Evolutionary conservation across 805 yeast species (phyloP).

Genomic region (Starmerella ratchasimensis): DNA sequence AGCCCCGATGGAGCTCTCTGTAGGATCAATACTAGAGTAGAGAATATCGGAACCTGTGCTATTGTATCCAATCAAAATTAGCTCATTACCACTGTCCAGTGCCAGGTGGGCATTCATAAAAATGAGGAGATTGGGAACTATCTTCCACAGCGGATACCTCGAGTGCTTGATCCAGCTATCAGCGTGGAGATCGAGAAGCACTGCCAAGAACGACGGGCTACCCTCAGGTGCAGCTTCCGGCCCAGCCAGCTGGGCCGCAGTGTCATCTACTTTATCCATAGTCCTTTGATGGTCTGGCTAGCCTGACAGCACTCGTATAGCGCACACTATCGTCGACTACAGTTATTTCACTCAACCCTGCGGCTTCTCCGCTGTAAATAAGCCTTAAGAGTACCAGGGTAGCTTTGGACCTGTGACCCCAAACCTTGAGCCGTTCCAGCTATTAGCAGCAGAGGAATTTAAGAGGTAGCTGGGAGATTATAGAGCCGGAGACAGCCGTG

Average conservation of each 20-base stretch:
- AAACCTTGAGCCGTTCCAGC: no score
- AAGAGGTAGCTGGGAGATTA: no score
- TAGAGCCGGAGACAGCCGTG: no score
- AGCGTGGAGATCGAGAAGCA: slow-evolving; percentile 68
- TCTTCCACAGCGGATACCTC: slow-evolving; percentile 33
- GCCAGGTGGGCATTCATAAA: slow-evolving; percentile 81
- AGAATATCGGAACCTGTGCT: slow-evolving; percentile 54
- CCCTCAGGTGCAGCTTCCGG: neutral
- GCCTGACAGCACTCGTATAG: no score
- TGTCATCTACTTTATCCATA: slow-evolving; percentile 27
- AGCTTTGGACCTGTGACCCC: no score
- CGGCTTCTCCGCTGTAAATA: no score
- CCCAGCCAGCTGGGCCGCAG: slow-evolving; percentile 20
- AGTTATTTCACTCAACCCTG: no score
- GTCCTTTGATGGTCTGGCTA: neutral
- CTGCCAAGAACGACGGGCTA: slow-evolving; percentile 38
- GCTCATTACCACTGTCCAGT: slow-evolving; percentile 67
- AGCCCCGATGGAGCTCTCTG: neutral
- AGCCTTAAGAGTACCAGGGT: no score
- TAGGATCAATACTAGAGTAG: slow-evolving; percentile 37
- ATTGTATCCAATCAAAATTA: slow-evolving; percentile 67
- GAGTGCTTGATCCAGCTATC: slow-evolving; percentile 40
- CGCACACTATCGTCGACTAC: no score
- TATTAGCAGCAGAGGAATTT: no score
- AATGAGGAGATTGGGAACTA: slow-evolving; percentile 54